A percentile compares a stretch with the other conserved stretches of the same genome.
phyloP scores from a whole-genome alignment of 352 stramenopile species.

The Saprolegnia parasitica region DNA sequence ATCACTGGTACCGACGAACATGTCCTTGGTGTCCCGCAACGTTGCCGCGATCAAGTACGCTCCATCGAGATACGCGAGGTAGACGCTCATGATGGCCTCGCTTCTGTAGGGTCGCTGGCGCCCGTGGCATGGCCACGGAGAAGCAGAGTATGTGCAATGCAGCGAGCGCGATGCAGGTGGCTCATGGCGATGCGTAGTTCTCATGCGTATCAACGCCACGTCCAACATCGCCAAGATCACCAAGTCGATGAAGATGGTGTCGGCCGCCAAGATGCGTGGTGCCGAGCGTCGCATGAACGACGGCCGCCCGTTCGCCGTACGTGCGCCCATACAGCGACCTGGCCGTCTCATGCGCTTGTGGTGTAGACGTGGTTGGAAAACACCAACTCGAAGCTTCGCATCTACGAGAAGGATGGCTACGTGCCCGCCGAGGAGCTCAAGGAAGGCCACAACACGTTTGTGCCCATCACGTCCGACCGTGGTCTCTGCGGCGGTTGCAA shows the following conservation, averaged over 20 bases:
- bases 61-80: background rate
- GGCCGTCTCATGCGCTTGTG: background rate
- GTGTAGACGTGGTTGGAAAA: conserved; percentile 71
- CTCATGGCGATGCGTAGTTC: conserved; percentile 39
- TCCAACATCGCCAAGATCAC: conserved; percentile 99
- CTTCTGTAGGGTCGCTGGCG: conserved; percentile 48
- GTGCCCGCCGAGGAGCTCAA: conserved; percentile 79
- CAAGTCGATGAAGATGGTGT: conserved; percentile 99
- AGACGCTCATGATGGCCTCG: background rate
- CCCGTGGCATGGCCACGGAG: conserved; percentile 97
- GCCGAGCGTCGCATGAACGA: conserved; percentile 89
- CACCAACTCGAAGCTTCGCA: conserved; percentile 57
- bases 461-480: conserved; percentile 96
- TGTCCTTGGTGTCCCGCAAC: conserved; percentile 37
- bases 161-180: background rate
- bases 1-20: conserved; percentile 25
- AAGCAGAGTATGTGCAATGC: conserved; percentile 90
- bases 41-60: conserved; percentile 36
- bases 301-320: conserved; percentile 75
- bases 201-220: conserved; percentile 96
- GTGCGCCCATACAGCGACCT: background rate
- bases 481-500: conserved; percentile 99
- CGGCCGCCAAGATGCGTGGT: conserved; percentile 97
- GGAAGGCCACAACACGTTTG: conserved; percentile 82
- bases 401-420: conserved; percentile 86